phyloP scores from a whole-genome alignment of 164 flowering plant species.

The Umbilicus rupestris region DNA sequence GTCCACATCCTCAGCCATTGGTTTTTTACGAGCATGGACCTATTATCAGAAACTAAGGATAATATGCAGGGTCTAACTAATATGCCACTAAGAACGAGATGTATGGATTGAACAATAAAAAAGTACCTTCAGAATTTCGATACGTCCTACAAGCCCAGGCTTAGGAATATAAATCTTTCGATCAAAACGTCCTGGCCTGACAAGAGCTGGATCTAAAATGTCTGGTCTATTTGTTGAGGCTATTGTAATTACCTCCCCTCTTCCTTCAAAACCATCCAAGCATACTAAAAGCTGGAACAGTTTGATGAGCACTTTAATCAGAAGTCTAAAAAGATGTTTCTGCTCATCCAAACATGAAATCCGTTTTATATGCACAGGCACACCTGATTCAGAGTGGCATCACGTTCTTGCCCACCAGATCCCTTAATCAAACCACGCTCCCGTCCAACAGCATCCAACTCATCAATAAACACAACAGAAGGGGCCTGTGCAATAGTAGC shows the following conservation, averaged over 20 bases:
- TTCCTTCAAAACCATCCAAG: slow-evolving; percentile 98
- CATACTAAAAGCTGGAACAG: slow-evolving; percentile 74
- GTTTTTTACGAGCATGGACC: slow-evolving; percentile 98
- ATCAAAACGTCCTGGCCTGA: slow-evolving; percentile 92
- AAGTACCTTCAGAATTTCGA: slow-evolving; percentile 75
- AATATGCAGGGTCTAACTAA: neutral
- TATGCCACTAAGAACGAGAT: neutral
- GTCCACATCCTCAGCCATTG: slow-evolving; percentile 94
- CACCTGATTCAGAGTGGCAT: slow-evolving; percentile 99
- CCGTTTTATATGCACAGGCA: neutral
- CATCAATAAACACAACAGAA: slow-evolving; percentile 95
- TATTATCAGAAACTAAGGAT: slow-evolving; percentile 12
- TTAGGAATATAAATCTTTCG: slow-evolving; percentile 78
- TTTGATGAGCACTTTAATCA: slow-evolving; percentile 9
- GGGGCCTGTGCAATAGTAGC: slow-evolving; percentile 52
- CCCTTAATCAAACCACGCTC: slow-evolving; percentile 93
- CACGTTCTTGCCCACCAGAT: slow-evolving; percentile 98
- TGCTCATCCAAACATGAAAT: neutral
- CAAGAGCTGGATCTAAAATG: slow-evolving; percentile 93
- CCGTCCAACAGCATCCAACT: slow-evolving; percentile 97
- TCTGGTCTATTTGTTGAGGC: slow-evolving; percentile 98
- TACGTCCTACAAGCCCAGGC: slow-evolving; percentile 76
- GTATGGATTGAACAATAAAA: neutral
- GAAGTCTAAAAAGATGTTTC: slow-evolving; percentile 1
- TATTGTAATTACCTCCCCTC: slow-evolving; percentile 89